A percentile compares a stretch with the other conserved stretches of the same genome.
Evolutionary conservation across 2,329 filamentous ascomycete species (phyloP).

Genomic region (Sclerotinia nivalis): DNA sequence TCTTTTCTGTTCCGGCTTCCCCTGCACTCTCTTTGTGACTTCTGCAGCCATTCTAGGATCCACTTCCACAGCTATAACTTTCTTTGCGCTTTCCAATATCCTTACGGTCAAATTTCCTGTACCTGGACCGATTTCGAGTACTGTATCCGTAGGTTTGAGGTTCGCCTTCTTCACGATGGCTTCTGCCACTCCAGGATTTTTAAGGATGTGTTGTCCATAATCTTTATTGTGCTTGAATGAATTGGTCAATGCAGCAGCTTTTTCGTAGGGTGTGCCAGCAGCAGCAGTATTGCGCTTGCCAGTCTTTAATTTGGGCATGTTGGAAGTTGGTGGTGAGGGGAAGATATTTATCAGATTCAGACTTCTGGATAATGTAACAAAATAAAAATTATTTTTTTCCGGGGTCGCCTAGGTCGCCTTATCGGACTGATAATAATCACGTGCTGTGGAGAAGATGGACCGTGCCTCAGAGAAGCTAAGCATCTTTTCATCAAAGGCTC

Average conservation of each 20-base stretch:
- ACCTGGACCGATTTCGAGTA: conserved; percentile 90
- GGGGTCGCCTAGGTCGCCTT: neutral
- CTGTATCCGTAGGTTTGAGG: conserved; percentile 85
- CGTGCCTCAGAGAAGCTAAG: neutral
- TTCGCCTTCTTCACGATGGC: conserved; percentile 83
- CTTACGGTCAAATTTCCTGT: conserved; percentile 87
- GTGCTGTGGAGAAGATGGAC: neutral
- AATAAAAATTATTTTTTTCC: conserved; percentile 12
- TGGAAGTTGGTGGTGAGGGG: conserved; percentile 10
- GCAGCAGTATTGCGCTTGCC: conserved; percentile 40
- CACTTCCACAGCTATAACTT: conserved; percentile 81
- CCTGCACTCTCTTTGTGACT: conserved; percentile 89
- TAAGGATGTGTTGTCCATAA: conserved; percentile 76
- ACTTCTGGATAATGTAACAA: conserved; percentile 11
- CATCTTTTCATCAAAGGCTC: neutral
- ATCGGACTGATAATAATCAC: conserved; percentile 10
- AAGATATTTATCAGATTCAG: neutral
- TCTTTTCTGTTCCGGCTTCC: conserved; percentile 78
- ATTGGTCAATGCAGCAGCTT: conserved; percentile 48
- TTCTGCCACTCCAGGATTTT: conserved; percentile 83
- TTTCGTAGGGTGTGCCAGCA: conserved; percentile 39
- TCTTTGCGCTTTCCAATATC: conserved; percentile 85
- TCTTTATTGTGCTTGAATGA: conserved; percentile 87
- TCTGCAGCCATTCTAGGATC: conserved; percentile 93
- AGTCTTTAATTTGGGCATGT: conserved; percentile 41